A percentile compares a stretch with the other conserved stretches of the same genome.
These are phyloP conservation scores for Skeletonema marinoi DNA, from an alignment of 108 stramenopile genomes.

Conservation along the genomic window DNA sequence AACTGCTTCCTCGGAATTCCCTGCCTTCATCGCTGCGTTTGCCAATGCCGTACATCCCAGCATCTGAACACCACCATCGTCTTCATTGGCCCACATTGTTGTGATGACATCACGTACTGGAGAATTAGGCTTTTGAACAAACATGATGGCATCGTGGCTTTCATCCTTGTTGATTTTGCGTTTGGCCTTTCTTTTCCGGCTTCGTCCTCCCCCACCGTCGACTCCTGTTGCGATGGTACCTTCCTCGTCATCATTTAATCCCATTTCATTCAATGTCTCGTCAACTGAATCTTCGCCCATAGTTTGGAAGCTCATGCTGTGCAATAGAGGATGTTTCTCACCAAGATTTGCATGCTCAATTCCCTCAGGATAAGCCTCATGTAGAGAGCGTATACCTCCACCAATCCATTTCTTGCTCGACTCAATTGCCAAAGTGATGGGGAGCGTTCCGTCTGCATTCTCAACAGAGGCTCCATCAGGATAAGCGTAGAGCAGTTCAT, in stretches of 20 bases:
- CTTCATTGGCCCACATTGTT: slow-evolving; percentile 89
- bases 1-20: slow-evolving; percentile 12
- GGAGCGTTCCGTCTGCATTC: slow-evolving; percentile 65
- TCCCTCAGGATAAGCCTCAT: slow-evolving; percentile 79
- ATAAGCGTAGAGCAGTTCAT: slow-evolving; percentile 84
- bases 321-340: slow-evolving; percentile 56
- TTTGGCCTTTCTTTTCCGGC: slow-evolving; percentile 37
- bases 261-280: slow-evolving; percentile 25
- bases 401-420: slow-evolving; percentile 88
- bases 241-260: slow-evolving; percentile 43
- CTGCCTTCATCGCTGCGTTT: slow-evolving; percentile 31
- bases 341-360: slow-evolving; percentile 63
- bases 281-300: slow-evolving; percentile 31
- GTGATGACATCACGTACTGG: slow-evolving; percentile 69
- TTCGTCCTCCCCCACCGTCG: slow-evolving; percentile 44
- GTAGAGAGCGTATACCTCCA: slow-evolving; percentile 77
- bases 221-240: slow-evolving; percentile 48
- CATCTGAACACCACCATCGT: slow-evolving; percentile 90
- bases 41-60: slow-evolving; percentile 74
- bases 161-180: slow-evolving; percentile 71
- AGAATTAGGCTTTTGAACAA: slow-evolving; percentile 72
- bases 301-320: slow-evolving; percentile 56
- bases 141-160: slow-evolving; percentile 87
- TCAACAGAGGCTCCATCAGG: slow-evolving; percentile 73
- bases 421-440: slow-evolving; percentile 72